Percentiles rank a stretch among this genome's conserved stretches.
Evolutionary conservation across 441 rosid species (phyloP).

Genomic region (Metrosideros polymorpha): DNA sequence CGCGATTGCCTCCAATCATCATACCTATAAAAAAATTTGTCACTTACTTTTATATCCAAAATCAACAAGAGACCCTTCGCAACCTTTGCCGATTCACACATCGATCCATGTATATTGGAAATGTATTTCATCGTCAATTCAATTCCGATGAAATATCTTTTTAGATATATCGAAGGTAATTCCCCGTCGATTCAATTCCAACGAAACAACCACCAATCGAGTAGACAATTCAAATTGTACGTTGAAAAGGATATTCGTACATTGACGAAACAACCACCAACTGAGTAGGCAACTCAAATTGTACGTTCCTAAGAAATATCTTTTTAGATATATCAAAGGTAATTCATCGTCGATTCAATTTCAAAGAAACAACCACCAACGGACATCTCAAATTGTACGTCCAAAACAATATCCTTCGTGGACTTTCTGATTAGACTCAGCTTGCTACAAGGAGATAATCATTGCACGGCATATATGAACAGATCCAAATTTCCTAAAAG

Average conservation of each 20-base stretch:
- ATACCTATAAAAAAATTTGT: not conserved
- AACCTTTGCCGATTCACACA: not conserved
- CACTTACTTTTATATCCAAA: not conserved
- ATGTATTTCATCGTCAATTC: too few relatives aligned
- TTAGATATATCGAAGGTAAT: accelerated
- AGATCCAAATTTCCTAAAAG: not conserved
- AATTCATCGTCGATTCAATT: not conserved
- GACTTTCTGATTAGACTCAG: not conserved
- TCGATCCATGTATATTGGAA: not conserved
- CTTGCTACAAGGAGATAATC: not conserved
- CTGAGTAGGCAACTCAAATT: not conserved
- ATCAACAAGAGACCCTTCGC: not conserved
- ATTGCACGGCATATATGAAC: not conserved
- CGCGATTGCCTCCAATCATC: not conserved
- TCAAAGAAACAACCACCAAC: too few relatives aligned
- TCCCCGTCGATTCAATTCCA: accelerated
- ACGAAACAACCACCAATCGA: accelerated
- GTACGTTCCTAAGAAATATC: not conserved
- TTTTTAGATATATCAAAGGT: accelerated
- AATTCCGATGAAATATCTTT: not conserved
- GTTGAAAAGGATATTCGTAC: too few relatives aligned
- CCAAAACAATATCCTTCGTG: not conserved
- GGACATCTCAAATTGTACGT: too few relatives aligned
- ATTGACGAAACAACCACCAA: accelerated
- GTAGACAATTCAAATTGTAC: not conserved